Conservation (phyloP, 768 basidiomycete species). For the Chlorophyllum brunneum region DNA sequence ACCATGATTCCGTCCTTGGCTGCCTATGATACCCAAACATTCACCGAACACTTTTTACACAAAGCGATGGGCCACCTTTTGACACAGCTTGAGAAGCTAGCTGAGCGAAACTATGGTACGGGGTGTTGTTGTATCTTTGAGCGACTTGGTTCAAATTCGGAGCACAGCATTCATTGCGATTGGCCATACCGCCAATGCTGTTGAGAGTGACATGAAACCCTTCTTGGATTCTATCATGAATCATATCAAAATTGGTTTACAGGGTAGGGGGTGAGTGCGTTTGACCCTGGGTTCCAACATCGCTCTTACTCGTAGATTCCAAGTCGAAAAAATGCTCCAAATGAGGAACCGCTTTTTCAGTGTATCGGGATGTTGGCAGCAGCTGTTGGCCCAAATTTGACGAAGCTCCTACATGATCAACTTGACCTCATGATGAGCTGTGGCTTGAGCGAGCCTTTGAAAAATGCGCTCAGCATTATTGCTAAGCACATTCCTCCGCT, state of each 20-base stretch:
- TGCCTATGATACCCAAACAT: constrained; percentile 90
- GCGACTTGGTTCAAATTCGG: constrained; percentile 10
- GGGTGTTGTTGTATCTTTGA: not conserved
- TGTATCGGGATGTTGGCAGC: constrained; percentile 95
- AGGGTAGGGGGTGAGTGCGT: constrained; percentile 70
- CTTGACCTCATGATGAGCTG: constrained; percentile 95
- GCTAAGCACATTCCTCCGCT: constrained; percentile 87
- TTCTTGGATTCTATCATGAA: constrained; percentile 90
- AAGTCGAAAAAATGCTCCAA: constrained; percentile 85
- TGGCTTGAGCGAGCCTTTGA: constrained; percentile 86
- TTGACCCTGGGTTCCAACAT: not conserved
- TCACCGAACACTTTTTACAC: constrained; percentile 87
- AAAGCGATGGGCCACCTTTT: constrained; percentile 92
- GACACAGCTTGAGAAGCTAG: constrained; percentile 82
- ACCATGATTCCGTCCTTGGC: constrained; percentile 94
- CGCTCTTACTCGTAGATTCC: not conserved
- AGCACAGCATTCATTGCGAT: constrained; percentile 87
- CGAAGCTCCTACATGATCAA: constrained; percentile 93
- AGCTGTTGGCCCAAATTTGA: constrained; percentile 93
- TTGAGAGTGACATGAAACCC: constrained; percentile 92
- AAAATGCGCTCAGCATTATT: constrained; percentile 80
- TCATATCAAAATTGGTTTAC: constrained; percentile 86
- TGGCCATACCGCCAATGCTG: constrained; percentile 88
- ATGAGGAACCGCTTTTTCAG: constrained; percentile 95
- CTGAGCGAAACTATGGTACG: constrained; percentile 84